These are phyloP conservation scores for Cryptococcus sp. DNA, from an alignment of 1,284 basidiomycete species.

Conservation along the genomic window DNA sequence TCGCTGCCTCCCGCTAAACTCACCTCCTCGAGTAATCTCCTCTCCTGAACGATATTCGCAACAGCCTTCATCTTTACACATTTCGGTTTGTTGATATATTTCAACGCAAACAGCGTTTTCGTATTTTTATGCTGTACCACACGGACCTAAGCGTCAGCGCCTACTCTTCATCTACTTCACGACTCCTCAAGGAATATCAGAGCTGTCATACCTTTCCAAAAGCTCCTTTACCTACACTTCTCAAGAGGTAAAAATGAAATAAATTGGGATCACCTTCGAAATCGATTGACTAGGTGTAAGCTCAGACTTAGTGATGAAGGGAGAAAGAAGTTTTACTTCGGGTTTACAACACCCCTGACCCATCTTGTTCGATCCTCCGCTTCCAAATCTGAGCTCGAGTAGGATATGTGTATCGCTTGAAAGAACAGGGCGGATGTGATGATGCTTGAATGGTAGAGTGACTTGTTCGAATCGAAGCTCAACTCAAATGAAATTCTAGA, in stretches of 20 bases:
- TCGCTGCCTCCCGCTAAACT: constrained; percentile 11
- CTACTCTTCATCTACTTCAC: background rate
- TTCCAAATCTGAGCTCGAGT: too few species aligned
- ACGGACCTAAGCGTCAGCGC: constrained; percentile 65
- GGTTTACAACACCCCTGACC: constrained; percentile 54
- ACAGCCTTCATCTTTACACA: constrained; percentile 98
- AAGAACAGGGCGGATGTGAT: too few species aligned
- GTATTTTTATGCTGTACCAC: constrained; percentile 98
- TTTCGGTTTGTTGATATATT: constrained; percentile 98
- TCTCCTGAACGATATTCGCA: constrained; percentile 93
- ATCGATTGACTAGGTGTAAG: constrained; percentile 73
- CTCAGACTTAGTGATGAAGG: constrained; percentile 1
- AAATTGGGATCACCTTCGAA: constrained; percentile 96
- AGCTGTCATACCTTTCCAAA: constrained; percentile 86
- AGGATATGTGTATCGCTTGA: too few species aligned
- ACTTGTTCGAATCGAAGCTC: too few species aligned
- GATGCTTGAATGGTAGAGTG: too few species aligned
- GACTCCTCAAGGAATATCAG: too few species aligned
- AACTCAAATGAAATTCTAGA: too few species aligned
- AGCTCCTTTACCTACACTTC: constrained; percentile 94
- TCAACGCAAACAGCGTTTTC: constrained; percentile 89
- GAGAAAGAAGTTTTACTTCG: constrained; percentile 44
- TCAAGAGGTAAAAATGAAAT: constrained; percentile 90
- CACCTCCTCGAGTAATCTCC: constrained; percentile 86
- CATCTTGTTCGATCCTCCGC: constrained; percentile 40